Base-by-base conservation (phyloP, 495 filamentous ascomycete species). In the Recurvomyces mirabilis region DNA sequence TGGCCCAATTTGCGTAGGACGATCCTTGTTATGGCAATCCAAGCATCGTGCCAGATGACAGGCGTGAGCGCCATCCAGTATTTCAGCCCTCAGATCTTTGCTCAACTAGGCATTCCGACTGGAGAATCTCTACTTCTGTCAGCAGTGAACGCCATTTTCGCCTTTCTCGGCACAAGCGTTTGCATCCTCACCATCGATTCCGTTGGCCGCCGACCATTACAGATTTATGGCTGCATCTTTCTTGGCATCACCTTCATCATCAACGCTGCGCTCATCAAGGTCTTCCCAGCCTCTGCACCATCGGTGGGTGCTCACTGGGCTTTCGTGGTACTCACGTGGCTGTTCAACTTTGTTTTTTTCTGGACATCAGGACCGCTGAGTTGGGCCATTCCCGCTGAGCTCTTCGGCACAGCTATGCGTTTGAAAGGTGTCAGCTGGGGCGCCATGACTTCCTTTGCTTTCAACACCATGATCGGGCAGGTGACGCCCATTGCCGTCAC, bases 61-160 rank as follows among this genome's bases (percentile, higher is more conserved):
- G 59, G 61, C 7, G 56, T 53, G 17, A 49, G 15, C 9, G 54
- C 54, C 10, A 54, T 55, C 23, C 43, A 55, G 57, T 81, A 82
- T 57, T 84, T 82, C 58, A 77, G 78, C 3, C 82, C 82, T 0
- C 70, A 74, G 34, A 86, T 88, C 54, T 86, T 86, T 67, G 58
- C 67, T n/a, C 41, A 70, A 47, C 60, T 79, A 15, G 77, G 77
- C 17, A 69, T 81, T 44, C 54, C 49, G 0, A 68, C 69, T 4
- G 70, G 65, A 14, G 59, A 65, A 14, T 68, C 71, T 14, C 63
- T 66, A 23, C 69, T 79, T 17, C 72, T 79, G 11, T 34, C 36
- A 18, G 54, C 43, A 1, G 41, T 56, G 33, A 58, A 57, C 22
- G 46, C 55, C 0, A 53, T 58, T 28, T 49, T 55, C 18, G 55